phyloP scores from a whole-genome alignment of 352 stramenopile species.

The Phytopythium oedochilum region DNA sequence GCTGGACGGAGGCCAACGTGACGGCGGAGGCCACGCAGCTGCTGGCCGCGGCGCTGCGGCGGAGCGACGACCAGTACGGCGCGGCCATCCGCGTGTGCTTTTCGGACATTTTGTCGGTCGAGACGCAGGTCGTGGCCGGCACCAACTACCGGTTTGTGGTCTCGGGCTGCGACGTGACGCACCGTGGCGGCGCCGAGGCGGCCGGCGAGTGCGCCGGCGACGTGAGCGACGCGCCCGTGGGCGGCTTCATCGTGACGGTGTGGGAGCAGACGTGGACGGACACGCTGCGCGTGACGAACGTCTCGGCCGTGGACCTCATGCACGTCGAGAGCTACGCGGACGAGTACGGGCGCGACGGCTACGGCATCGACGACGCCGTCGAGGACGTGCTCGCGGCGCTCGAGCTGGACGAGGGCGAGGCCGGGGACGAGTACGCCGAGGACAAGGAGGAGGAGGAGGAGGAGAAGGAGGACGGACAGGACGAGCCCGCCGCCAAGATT shows the following conservation, averaged over 20 bases:
- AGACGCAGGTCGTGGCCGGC: slow-evolving; percentile 24
- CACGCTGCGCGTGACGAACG: slow-evolving; percentile 54
- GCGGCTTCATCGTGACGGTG: slow-evolving; percentile 6
- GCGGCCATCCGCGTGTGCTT: slow-evolving; percentile 28
- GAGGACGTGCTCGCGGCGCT: slow-evolving; percentile 6
- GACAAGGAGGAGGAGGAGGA: slow-evolving; percentile 1
- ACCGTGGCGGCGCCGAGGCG: slow-evolving; percentile 9
- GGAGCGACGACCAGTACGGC: slow-evolving; percentile 5
- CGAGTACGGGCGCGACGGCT: slow-evolving; percentile 38
- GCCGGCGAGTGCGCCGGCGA: slow-evolving; percentile 30
- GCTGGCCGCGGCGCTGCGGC: slow-evolving; percentile 20
- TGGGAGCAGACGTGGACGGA: slow-evolving; percentile 14
- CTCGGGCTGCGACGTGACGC: slow-evolving; percentile 14
- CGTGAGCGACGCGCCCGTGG: not conserved
- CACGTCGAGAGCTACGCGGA: slow-evolving; percentile 28
- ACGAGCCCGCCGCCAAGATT: not conserved
- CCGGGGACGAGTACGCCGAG: slow-evolving; percentile 2
- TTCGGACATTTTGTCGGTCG: slow-evolving; percentile 26
- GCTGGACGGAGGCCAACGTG: slow-evolving; percentile 18
- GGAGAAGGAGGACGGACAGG: not conserved
- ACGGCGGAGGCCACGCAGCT: slow-evolving; percentile 20
- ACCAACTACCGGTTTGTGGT: slow-evolving; percentile 26
- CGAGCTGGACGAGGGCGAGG: slow-evolving; percentile 5
- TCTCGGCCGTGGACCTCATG: slow-evolving; percentile 14
- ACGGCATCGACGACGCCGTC: slow-evolving; percentile 2